Evolutionary conservation across 495 filamentous ascomycete species (phyloP), one percentile per base, ranked within the genome.

Genomic region (Trichoderma virens): DNA sequence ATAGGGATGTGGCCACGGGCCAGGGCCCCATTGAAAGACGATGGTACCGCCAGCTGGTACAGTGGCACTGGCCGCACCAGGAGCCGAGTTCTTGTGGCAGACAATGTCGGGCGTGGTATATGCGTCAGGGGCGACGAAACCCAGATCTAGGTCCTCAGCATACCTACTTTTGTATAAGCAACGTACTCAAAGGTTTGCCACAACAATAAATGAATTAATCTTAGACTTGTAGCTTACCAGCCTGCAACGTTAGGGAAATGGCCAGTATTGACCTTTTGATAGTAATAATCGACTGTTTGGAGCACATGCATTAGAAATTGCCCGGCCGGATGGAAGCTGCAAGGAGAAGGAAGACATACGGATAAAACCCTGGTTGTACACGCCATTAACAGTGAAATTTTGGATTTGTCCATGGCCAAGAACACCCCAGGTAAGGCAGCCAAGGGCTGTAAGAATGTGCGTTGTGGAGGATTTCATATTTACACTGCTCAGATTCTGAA

Each of bases 1-100:
- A 68, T 70, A 64, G 0, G 64, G 67, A 61, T 74, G 67, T 30
- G 70, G 71, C 70, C 70, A 72, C 18, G 66, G 64, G 11, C 62
- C 63, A n/a, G 67, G 66, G 7, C 65, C 66, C 65, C 70, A 69
- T 11, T 74, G 65, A 62, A 75, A 73, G 0, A 65, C 59, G 7
- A 76, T 62, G 14, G 34, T 67, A n/a, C 66, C 65, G 62, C 73
- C 71, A 16, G 73, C 74, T 28, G 65, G 47, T 0, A 74, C 65
- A 35, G 62, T 65, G 2, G 65, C 76, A 27, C 67, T 77, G 28
- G 73, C 71, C 62, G 61, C 67, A n/a, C 66, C 72, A 11, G 79
- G 70, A 2, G 64, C 61, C n/a, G 72, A 61, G 67, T 74, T 72
- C 60, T 69, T 72, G 67, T 74, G 74, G 71, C 72, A 74, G 69